Base-by-base conservation (phyloP, 2,329 filamentous ascomycete genomes). In the Domatiomyces catenatus region DNA sequence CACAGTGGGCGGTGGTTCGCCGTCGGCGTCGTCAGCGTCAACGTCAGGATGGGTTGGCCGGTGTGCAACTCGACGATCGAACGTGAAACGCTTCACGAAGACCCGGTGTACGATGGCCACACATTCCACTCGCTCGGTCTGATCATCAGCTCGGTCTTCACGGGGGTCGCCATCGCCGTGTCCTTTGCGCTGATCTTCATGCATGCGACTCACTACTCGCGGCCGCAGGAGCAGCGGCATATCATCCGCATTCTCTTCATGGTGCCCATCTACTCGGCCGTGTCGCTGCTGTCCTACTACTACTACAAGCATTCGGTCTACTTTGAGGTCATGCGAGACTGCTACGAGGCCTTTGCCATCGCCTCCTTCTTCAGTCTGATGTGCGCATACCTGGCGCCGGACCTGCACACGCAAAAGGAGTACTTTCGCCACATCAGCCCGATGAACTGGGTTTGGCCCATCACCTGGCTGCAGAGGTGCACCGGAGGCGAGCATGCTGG, bases 171-270 rank as follows among this genome's bases (percentile, higher is more conserved):
- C 2, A 64, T 74, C 32, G 50, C 67, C 10, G 64, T 78, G 39
- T 74, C 76, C 19, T 67, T 75, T 39, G 72, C 69, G 56, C 66
- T 80, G 48, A 76, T 81, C 50, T 66, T 74, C 57, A 67, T 69
- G 54, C 78, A 81, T 67, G 75, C 76, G 2, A 75, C 68, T 12
- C 78, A 80, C 61, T 81, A 81, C 65, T 69, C 73, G 51, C 74
- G 72, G 61, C 76, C 77, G 8, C 70, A 68, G 54, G 75, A 81
- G 62, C 78, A 81, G 61, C 75, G 72, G 59, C 75, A 81, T 63
- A 88, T 92, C 61, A 89, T 93, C 60, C 84, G 87, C 47, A 90
- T 94, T 58, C 75, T 94, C 22, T 81, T 89, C 64, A 90, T 93
- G 85, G 78, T 93, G 47, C 87, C 87, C 42, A 73, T 93, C 54